Conservation (phyloP, 305 asterid genomes). For the Fraxinus platypoda region DNA sequence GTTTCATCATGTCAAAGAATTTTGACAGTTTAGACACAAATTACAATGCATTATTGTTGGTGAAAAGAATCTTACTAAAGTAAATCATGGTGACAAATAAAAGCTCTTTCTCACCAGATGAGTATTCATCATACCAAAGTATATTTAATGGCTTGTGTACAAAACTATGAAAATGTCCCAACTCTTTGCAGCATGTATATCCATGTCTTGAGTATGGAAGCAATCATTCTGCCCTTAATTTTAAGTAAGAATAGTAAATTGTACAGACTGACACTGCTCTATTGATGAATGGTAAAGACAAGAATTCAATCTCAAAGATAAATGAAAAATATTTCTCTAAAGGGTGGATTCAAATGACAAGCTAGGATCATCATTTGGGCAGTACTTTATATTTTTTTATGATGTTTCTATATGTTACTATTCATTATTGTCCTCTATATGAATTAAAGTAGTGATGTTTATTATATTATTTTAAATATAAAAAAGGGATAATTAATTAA, state of each 20-base stretch:
- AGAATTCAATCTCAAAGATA: not conserved
- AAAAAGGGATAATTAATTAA: not conserved
- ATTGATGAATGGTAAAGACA: not conserved
- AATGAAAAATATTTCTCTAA: not conserved
- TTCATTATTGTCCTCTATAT: not conserved
- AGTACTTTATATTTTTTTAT: not conserved
- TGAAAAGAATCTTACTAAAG: not conserved
- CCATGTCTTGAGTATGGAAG: not conserved
- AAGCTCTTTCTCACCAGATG: not conserved
- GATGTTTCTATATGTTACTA: not conserved
- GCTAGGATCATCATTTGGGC: not conserved
- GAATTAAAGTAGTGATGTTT: not conserved
- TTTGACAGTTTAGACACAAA: not conserved
- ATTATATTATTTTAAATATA: not conserved
- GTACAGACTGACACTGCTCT: not conserved
- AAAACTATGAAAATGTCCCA: not conserved
- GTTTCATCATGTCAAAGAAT: constrained; percentile 22
- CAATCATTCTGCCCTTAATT: not conserved
- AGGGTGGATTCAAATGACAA: not conserved
- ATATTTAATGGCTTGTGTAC: not conserved
- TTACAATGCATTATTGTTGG: not conserved
- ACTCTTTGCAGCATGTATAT: not conserved
- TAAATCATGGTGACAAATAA: not conserved
- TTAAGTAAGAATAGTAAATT: not conserved
- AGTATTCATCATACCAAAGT: not conserved